A percentile compares a stretch with the other conserved stretches of the same genome.
These are phyloP conservation scores for Bolboschoenus planiculmis DNA, from an alignment of 176 grass and related monocot genomes.

Conservation along the genomic window DNA sequence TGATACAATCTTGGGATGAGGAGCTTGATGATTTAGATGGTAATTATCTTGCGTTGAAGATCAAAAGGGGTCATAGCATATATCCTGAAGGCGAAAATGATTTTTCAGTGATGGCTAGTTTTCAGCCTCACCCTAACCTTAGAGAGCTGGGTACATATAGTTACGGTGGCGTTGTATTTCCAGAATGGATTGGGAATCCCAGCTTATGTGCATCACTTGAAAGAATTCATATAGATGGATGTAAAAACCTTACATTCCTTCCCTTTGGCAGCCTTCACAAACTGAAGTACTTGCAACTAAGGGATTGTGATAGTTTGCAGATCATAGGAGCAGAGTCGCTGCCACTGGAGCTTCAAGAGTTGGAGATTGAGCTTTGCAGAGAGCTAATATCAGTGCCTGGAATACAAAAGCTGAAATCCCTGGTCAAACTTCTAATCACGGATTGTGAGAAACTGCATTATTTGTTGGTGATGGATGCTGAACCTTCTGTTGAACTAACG, in stretches of 20 bases:
- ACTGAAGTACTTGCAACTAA: background rate
- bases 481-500: no score
- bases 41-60: background rate
- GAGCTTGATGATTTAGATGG: background rate
- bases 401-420: background rate
- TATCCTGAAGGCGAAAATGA: background rate
- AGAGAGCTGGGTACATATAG: background rate
- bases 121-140: background rate
- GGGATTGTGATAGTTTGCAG: background rate
- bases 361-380: background rate
- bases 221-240: no score
- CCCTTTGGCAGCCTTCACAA: background rate
- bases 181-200: background rate
- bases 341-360: background rate
- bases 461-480: background rate
- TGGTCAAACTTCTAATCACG: background rate
- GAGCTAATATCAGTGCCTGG: background rate
- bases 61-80: fast-evolving
- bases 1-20: background rate
- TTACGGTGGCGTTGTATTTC: background rate
- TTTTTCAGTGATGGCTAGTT: background rate
- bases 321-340: background rate
- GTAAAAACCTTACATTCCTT: no score
- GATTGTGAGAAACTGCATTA: background rate
- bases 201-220: no score